Evolutionary conservation across 1,284 basidiomycete genomes (phyloP), one percentile per base, ranked within the genome.

Genomic region (Phellopilus nigrolimitatus): DNA sequence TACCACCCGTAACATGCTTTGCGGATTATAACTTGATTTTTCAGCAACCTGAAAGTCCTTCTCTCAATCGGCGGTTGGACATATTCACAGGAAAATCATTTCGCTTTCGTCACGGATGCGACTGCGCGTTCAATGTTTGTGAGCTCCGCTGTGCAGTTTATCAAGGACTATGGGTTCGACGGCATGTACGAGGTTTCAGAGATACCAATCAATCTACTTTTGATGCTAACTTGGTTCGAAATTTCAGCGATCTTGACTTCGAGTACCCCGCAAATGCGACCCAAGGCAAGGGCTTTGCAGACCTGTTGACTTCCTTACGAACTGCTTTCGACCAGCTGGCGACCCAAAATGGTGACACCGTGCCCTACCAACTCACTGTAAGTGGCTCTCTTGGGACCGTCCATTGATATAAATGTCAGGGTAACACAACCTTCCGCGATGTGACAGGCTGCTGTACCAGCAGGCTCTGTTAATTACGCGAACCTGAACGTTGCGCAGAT

Each of bases 81-180:
- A 1, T 87, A 85, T 62, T 82, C 82, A 0, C 82, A 84, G 63
- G 63, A 66, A 12, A 79, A 79, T 12, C 80, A 86, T 60, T 87
- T 87, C 65, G 67, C 69, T 56, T 86, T 86, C 63, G 73, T 83
- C 60, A 76, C 76, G 37, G 63, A 73, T 51, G 42, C 80, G 37
- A 59, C 65, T 13, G 74, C 75, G 62, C 81, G 90, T 12, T 69
- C 74, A 8, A 81, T 68, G 4, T 97, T 97, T 61, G 88, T 92
- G 37, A 64, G 67, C 33, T 79, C 74, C 42, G 84, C 87, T 0
- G 79, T 95, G 31, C 72, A 78, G 51, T 64, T 94, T 6, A 75
- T 95, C 31, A 84, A 93, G 62, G 84, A 95, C 65, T 88, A 91
- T 55, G 93, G 91, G 0, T 78, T 97, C 34, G 93, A 95, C 59